A percentile compares a stretch with the other conserved stretches of the same genome.
These are phyloP conservation scores for Platanus orientalis DNA, from an alignment of 164 flowering plant species.

Conservation along the genomic window DNA sequence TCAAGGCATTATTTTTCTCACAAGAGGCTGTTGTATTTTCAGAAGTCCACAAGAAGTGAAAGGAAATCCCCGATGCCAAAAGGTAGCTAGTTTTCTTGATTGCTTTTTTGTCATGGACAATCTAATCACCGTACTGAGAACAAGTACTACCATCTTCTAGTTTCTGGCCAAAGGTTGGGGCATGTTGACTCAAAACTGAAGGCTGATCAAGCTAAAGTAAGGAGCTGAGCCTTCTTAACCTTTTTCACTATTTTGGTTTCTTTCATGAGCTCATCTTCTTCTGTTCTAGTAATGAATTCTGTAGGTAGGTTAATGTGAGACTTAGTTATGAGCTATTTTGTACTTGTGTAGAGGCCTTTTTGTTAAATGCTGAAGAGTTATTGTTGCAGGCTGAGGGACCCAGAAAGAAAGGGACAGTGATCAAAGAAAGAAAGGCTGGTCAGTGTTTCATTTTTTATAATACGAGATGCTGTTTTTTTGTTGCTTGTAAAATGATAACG, in stretches of 20 bases:
- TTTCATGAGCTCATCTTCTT: conserved; percentile 3
- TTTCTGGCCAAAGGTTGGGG: conserved; percentile 23
- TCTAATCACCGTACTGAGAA: conserved; percentile 8
- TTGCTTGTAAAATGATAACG: neutral
- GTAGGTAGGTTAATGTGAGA: neutral
- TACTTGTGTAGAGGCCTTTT: neutral
- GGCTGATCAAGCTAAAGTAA: conserved; percentile 20
- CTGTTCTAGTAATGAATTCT: neutral
- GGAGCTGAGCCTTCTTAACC: neutral
- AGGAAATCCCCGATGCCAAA: conserved; percentile 22
- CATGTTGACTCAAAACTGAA: conserved; percentile 23
- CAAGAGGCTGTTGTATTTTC: conserved; percentile 8
- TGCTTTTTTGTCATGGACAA: conserved; percentile 3
- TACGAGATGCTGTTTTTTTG: neutral
- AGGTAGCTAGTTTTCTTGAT: conserved; percentile 29
- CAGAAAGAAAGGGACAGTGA: conserved; percentile 25
- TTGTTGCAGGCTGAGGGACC: conserved; percentile 31
- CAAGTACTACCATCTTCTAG: conserved; percentile 24
- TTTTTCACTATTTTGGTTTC: neutral
- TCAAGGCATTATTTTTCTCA: conserved; percentile 11
- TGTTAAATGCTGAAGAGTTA: neutral
- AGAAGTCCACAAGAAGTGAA: conserved; percentile 22
- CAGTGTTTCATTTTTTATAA: conserved; percentile 8
- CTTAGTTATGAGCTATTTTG: neutral
- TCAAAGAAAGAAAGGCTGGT: conserved; percentile 28